A percentile compares a stretch with the other conserved stretches of the same genome.
These are phyloP conservation scores for Saccharum hybrid DNA, from an alignment of 202 grass and related monocot genomes.

Conservation along the genomic window DNA sequence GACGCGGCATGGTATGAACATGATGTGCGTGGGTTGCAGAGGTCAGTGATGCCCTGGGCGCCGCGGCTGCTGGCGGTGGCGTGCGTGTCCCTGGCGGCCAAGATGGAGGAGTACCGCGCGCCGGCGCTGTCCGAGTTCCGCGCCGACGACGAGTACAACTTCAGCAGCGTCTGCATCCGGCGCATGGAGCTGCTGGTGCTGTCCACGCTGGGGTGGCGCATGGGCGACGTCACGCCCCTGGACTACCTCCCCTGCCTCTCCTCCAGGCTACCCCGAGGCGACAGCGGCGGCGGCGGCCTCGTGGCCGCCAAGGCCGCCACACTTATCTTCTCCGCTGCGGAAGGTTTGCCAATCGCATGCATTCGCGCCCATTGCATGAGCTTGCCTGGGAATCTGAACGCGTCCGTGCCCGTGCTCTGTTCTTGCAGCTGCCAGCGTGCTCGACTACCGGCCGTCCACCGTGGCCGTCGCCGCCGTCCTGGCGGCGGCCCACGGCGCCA, in stretches of 20 bases:
- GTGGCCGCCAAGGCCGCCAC: constrained; percentile 46
- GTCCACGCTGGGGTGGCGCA: constrained; percentile 74
- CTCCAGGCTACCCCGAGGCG: constrained; percentile 43
- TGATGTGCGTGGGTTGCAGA: constrained; percentile 20
- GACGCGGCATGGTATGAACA: neutral
- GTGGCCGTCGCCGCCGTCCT: constrained; percentile 73
- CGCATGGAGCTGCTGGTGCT: constrained; percentile 86
- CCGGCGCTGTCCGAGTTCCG: constrained; percentile 67
- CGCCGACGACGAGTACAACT: constrained; percentile 46
- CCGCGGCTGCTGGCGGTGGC: constrained; percentile 62
- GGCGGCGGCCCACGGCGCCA: constrained; percentile 55
- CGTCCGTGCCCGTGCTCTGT: constrained; percentile 3
- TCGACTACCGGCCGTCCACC: constrained; percentile 75
- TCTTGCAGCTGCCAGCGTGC: constrained; percentile 59
- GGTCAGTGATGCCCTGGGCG: constrained; percentile 70
- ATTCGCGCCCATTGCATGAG: neutral
- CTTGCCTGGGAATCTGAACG: neutral
- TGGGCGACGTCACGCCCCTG: constrained; percentile 69
- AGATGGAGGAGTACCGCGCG: constrained; percentile 78
- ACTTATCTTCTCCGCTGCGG: constrained; percentile 46
- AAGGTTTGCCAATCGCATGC: constrained; percentile 21
- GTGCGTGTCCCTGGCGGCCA: constrained; percentile 79
- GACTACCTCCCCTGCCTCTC: constrained; percentile 74
- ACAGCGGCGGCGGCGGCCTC: neutral
- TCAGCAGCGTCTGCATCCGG: constrained; percentile 55